Evolutionary conservation across 2,329 filamentous ascomycete genomes (phyloP).

Genomic region (Cladosporium cucumerinum): DNA sequence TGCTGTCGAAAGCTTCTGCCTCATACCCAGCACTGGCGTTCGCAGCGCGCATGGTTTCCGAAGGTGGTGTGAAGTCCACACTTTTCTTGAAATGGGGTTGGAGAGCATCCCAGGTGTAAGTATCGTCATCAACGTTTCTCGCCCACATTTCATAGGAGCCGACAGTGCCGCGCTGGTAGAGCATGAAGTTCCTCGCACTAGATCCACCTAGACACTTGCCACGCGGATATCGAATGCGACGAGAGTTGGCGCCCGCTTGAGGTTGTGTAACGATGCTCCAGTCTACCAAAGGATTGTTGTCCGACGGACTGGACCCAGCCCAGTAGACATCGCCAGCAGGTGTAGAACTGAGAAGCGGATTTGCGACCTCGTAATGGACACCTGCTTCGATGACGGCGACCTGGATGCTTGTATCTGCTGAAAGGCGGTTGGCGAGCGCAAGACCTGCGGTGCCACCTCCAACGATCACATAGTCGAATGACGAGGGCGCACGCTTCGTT

Average conservation of each 20-base stretch:
- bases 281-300: slow-evolving; percentile 23
- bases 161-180: slow-evolving; percentile 30
- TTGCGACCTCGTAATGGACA: slow-evolving; percentile 28
- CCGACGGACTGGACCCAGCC: slow-evolving; percentile 15
- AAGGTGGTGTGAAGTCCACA: slow-evolving; percentile 21
- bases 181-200: slow-evolving; percentile 29
- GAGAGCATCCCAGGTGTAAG: slow-evolving; percentile 30
- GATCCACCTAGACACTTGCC: slow-evolving; percentile 32
- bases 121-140: slow-evolving; percentile 34
- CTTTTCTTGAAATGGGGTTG: slow-evolving; percentile 26
- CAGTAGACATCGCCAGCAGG: slow-evolving; percentile 25
- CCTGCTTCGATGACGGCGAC: slow-evolving; percentile 34
- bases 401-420: background rate
- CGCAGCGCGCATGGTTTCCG: slow-evolving; percentile 22
- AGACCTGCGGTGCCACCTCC: background rate
- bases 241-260: slow-evolving; percentile 18
- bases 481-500: background rate
- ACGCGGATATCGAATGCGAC: slow-evolving; percentile 27
- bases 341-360: slow-evolving; percentile 3
- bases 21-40: slow-evolving; percentile 30
- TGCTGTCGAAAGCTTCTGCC: slow-evolving; percentile 22
- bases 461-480: background rate
- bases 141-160: slow-evolving; percentile 37
- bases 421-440: background rate
- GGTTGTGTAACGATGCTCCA: slow-evolving; percentile 30